A percentile compares a stretch with the other conserved stretches of the same genome.
Evolutionary conservation across 2,329 filamentous ascomycete genomes (phyloP).

Genomic region (Magnaporthiopsis incrustans): DNA sequence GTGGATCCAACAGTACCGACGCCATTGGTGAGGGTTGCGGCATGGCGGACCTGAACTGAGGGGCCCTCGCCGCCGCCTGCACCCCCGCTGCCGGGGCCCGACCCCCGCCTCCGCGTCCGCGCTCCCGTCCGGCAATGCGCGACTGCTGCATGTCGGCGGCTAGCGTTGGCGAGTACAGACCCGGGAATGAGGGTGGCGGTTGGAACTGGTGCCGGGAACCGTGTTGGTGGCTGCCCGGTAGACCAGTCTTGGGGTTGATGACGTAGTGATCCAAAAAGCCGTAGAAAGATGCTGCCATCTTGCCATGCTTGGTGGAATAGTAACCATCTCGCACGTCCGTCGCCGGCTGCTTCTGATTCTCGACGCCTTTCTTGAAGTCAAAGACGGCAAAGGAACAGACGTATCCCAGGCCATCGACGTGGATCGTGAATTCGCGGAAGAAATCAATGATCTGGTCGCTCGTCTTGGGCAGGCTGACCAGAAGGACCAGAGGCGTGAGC

Average conservation of each 20-base stretch:
- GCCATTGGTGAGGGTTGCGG: slow-evolving; percentile 58
- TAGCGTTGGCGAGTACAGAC: slow-evolving; percentile 54
- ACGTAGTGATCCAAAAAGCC: slow-evolving; percentile 92
- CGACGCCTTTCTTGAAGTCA: slow-evolving; percentile 79
- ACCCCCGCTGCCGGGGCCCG: slow-evolving; percentile 24
- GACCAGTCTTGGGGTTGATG: slow-evolving; percentile 61
- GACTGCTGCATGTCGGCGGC: slow-evolving; percentile 49
- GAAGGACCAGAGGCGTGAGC: slow-evolving; percentile 81
- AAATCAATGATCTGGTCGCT: slow-evolving; percentile 95
- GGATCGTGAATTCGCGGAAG: slow-evolving; percentile 94
- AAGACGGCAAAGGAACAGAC: slow-evolving; percentile 98
- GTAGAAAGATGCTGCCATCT: slow-evolving; percentile 96
- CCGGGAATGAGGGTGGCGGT: slow-evolving; percentile 67
- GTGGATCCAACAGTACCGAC: slow-evolving; percentile 66
- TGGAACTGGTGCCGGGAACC: slow-evolving; percentile 56
- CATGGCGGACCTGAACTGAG: slow-evolving; percentile 33
- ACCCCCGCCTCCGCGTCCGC: slow-evolving; percentile 35
- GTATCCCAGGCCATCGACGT: slow-evolving; percentile 91
- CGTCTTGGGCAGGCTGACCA: slow-evolving; percentile 77
- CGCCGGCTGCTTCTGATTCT: slow-evolving; percentile 30
- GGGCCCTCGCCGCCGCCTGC: slow-evolving; percentile 28
- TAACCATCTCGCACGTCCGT: slow-evolving; percentile 82
- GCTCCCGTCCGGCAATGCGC: slow-evolving; percentile 33
- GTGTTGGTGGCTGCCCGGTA: slow-evolving; percentile 51
- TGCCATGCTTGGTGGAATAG: slow-evolving; percentile 89